phyloP scores from a whole-genome alignment of 352 stramenopile species.

The Phytophthora tubulina region DNA sequence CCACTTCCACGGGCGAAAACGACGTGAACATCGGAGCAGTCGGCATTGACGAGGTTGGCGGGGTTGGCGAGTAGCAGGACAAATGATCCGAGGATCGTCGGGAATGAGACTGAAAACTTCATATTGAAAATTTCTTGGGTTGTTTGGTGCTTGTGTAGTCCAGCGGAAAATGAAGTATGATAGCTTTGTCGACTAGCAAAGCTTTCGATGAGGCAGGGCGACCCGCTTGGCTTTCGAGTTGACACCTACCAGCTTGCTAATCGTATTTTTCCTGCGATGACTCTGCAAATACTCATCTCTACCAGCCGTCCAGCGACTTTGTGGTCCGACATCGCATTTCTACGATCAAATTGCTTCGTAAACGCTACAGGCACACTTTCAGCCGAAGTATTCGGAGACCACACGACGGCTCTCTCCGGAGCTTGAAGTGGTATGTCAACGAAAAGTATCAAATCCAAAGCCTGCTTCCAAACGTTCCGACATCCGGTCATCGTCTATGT shows the following conservation, averaged over 20 bases:
- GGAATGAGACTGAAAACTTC: background rate
- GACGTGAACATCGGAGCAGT: conserved; percentile 32
- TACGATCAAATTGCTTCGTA: conserved; percentile 11
- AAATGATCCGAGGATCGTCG: conserved; percentile 7
- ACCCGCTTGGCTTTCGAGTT: background rate
- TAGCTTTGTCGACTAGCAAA: conserved; percentile 2
- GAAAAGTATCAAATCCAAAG: conserved; percentile 3
- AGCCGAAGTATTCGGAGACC: conserved; percentile 13
- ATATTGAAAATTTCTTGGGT: background rate
- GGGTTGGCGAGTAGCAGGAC: background rate
- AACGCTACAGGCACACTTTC: background rate
- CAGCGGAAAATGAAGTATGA: conserved; percentile 25
- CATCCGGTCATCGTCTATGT: background rate
- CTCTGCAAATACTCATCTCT: background rate
- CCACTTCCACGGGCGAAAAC: conserved; percentile 9
- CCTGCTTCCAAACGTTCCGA: background rate
- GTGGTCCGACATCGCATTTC: conserved; percentile 12
- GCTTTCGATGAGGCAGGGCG: background rate
- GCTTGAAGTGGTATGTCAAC: conserved; percentile 10
- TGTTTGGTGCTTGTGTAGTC: background rate
- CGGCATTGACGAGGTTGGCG: background rate
- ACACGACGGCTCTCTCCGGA: conserved; percentile 20
- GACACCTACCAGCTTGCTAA: conserved; percentile 23
- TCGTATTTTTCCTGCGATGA: conserved; percentile 11
- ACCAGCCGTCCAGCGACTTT: conserved; percentile 15